A percentile compares a stretch with the other conserved stretches of the same genome.
These are phyloP conservation scores for Yarrowia hollandica DNA, from an alignment of 805 yeast genomes.

Conservation along the genomic window DNA sequence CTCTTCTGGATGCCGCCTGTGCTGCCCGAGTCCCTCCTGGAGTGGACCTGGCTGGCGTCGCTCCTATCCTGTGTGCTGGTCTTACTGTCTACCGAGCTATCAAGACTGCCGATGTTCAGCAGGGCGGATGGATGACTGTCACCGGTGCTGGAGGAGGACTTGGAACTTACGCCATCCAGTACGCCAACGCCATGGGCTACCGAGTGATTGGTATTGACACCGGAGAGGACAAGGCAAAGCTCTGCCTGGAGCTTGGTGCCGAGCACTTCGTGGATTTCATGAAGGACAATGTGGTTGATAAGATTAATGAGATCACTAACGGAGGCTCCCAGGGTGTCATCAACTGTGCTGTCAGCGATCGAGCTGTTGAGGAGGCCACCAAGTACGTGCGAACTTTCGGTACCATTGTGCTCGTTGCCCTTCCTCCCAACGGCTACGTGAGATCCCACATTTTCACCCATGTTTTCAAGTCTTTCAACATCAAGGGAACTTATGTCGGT, in stretches of 20 bases:
- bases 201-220: slow-evolving; percentile 72
- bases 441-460: slow-evolving; percentile 68
- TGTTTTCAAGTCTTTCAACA: slow-evolving; percentile 69
- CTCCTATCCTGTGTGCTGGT: slow-evolving; percentile 90
- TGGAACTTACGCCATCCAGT: slow-evolving; percentile 72
- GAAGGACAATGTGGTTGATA: slow-evolving; percentile 52
- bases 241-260: slow-evolving; percentile 60
- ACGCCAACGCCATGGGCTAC: slow-evolving; percentile 74
- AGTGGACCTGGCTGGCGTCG: slow-evolving; percentile 68
- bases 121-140: slow-evolving; percentile 75
- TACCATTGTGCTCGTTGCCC: slow-evolving; percentile 68
- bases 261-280: slow-evolving; percentile 63
- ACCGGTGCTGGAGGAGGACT: slow-evolving; percentile 82
- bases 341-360: slow-evolving; percentile 71
- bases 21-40: slow-evolving; percentile 78
- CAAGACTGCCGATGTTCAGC: slow-evolving; percentile 67
- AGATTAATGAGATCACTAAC: slow-evolving; percentile 55
- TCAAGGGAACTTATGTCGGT: slow-evolving; percentile 84
- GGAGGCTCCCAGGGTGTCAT: slow-evolving; percentile 79
- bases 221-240: slow-evolving; percentile 60
- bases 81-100: slow-evolving; percentile 88
- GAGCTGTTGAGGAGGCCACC: slow-evolving; percentile 62
- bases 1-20: slow-evolving; percentile 83
- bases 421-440: slow-evolving; percentile 78
- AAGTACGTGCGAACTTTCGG: slow-evolving; percentile 65